A percentile compares a stretch with the other conserved stretches of the same genome.
These are phyloP conservation scores for Alternaria gaisen DNA, from an alignment of 2,329 filamentous ascomycete species.

Conservation along the genomic window DNA sequence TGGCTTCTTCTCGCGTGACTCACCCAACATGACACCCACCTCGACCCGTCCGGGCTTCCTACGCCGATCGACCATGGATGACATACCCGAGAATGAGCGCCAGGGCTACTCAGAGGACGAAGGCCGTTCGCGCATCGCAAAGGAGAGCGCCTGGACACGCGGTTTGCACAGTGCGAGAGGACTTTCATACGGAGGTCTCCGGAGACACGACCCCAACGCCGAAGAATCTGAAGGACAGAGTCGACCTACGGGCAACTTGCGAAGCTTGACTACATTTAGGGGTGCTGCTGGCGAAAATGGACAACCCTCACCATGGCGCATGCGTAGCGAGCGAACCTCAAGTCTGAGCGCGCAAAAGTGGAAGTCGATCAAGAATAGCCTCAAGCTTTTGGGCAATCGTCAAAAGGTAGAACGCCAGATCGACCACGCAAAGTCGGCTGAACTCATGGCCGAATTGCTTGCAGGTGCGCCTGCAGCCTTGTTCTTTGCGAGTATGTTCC, in stretches of 20 bases:
- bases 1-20: slow-evolving; percentile 59
- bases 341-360: slow-evolving; percentile 77
- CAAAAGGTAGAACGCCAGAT: slow-evolving; percentile 85
- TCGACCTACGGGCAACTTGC: slow-evolving; percentile 54
- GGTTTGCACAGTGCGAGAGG: slow-evolving; percentile 59
- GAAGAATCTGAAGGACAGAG: slow-evolving; percentile 44
- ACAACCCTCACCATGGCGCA: slow-evolving; percentile 55
- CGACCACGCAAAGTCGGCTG: slow-evolving; percentile 93
- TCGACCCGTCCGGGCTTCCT: slow-evolving; percentile 60
- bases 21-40: slow-evolving; percentile 46
- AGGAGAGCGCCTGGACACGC: slow-evolving; percentile 56
- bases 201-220: slow-evolving; percentile 45
- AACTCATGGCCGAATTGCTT: slow-evolving; percentile 92
- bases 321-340: slow-evolving; percentile 57
- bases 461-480: slow-evolving; percentile 92
- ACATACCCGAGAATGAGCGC: slow-evolving; percentile 57
- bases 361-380: slow-evolving; percentile 89
- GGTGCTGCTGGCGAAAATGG: slow-evolving; percentile 44
- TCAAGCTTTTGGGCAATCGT: slow-evolving; percentile 78
- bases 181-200: slow-evolving; percentile 55
- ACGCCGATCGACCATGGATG: slow-evolving; percentile 59
- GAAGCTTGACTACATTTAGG: slow-evolving; percentile 59
- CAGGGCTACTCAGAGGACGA: slow-evolving; percentile 62
- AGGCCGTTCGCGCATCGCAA: slow-evolving; percentile 57
- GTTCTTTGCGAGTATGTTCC: slow-evolving; percentile 97